Percentiles rank a stretch among this genome's conserved stretches.
phyloP scores from a whole-genome alignment of 75 land plant genomes.

The Cunninghamia lanceolata region DNA sequence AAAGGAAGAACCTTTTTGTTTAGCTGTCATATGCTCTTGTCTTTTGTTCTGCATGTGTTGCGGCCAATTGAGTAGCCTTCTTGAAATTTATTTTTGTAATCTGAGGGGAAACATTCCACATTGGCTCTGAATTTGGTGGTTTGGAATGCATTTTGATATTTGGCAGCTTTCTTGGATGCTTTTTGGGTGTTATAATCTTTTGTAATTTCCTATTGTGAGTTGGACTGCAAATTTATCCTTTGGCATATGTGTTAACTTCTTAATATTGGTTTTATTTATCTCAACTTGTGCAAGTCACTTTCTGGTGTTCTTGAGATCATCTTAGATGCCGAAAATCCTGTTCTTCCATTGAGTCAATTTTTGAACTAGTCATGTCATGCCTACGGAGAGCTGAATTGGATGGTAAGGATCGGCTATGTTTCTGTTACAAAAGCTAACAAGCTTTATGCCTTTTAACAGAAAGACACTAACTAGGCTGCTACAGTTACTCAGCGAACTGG shows the following conservation, averaged over 20 bases:
- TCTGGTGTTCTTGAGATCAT: not conserved
- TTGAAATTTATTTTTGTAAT: not conserved
- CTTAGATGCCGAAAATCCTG: not conserved
- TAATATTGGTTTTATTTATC: not conserved
- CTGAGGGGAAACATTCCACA: not conserved
- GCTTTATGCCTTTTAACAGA: not conserved
- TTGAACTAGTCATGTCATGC: not conserved
- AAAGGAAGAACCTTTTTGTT: not conserved
- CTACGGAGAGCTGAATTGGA: not conserved
- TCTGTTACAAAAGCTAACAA: not conserved
- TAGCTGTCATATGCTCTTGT: not conserved
- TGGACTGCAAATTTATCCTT: not conserved
- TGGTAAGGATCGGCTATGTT: not conserved
- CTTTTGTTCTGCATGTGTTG: not conserved
- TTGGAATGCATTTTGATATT: not conserved
- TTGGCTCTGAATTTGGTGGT: not conserved
- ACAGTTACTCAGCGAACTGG: not conserved
- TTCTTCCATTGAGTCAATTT: not conserved
- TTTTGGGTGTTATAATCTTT: not conserved
- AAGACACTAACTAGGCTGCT: not conserved
- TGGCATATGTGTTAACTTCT: not conserved
- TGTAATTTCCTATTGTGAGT: not conserved
- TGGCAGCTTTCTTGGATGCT: not conserved
- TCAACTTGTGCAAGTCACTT: not conserved
- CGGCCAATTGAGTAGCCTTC: not conserved